Percentiles rank a stretch among this genome's conserved stretches.
phyloP scores from a whole-genome alignment of 306 rosid species.

The Prosopis cineraria region DNA sequence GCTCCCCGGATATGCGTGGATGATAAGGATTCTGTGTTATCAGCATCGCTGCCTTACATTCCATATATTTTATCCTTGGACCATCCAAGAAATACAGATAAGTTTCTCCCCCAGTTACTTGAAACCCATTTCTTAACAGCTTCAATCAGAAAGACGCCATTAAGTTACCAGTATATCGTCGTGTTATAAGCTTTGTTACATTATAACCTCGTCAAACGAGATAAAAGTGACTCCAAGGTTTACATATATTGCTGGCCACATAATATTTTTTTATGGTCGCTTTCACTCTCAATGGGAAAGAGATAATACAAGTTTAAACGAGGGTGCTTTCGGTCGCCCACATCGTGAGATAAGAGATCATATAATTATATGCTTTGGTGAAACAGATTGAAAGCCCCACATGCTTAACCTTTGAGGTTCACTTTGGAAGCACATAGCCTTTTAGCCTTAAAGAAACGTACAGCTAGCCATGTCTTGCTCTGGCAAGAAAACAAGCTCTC shows the following conservation, averaged over 20 bases:
- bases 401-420: slow-evolving; percentile 12
- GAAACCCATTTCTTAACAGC: neutral
- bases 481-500: neutral
- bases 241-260: slow-evolving; percentile 13
- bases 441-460: neutral
- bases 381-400: slow-evolving; percentile 26
- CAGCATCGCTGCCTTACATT: slow-evolving; percentile 5
- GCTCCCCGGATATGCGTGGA: slow-evolving; percentile 42
- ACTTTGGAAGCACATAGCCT: neutral
- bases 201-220: slow-evolving; percentile 12
- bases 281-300: slow-evolving; percentile 24
- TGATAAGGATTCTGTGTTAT: slow-evolving; percentile 64
- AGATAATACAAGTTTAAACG: neutral
- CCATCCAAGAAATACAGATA: neutral
- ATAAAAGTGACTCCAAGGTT: slow-evolving; percentile 28
- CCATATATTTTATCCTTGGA: slow-evolving; percentile 8
- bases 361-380: slow-evolving; percentile 11
- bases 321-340: slow-evolving; percentile 18
- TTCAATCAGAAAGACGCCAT: neutral
- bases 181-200: neutral
- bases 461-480: slow-evolving; percentile 24
- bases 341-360: slow-evolving; percentile 7
- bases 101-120: neutral
- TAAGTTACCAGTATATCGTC: slow-evolving; percentile 2
- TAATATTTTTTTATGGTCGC: slow-evolving; percentile 26